Conservation (phyloP, 805 yeast genomes). For the Wickerhamiella domercqiae region DNA sequence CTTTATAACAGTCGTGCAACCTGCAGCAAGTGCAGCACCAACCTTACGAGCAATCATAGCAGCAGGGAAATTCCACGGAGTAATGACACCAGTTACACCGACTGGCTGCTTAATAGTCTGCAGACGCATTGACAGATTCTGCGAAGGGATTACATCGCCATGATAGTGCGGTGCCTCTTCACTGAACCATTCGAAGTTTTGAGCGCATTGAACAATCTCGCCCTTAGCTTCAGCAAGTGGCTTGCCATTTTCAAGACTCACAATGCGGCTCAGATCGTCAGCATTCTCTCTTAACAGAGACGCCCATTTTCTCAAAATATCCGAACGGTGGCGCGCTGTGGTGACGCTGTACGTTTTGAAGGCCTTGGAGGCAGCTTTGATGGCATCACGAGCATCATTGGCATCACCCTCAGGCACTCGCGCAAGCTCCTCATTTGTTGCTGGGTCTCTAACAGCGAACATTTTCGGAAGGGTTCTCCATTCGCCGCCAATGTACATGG, state of each 20-base stretch:
- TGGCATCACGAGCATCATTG: constrained; percentile 39
- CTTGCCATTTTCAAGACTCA: constrained; percentile 63
- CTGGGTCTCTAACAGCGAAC: constrained; percentile 67
- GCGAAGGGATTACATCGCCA: constrained; percentile 53
- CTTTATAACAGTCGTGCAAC: constrained; percentile 61
- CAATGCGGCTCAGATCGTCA: constrained; percentile 48
- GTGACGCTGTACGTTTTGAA: constrained; percentile 38
- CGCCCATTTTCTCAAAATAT: constrained; percentile 37
- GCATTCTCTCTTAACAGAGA: constrained; percentile 39
- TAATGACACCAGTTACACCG: constrained; percentile 64
- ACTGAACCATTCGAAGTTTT: constrained; percentile 81
- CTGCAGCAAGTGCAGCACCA: constrained; percentile 68
- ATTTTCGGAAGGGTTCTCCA: constrained; percentile 40
- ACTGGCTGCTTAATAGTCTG: constrained; percentile 56
- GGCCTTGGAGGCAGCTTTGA: constrained; percentile 38
- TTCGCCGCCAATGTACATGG: constrained; percentile 55
- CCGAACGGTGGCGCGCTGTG: constrained; percentile 41
- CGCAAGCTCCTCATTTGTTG: constrained; percentile 37
- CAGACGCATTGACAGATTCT: constrained; percentile 33
- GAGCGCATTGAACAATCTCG: constrained; percentile 50
- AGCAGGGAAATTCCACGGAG: constrained; percentile 77
- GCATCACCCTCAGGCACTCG: constrained; percentile 40
- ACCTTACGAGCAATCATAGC: constrained; percentile 64
- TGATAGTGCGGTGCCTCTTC: constrained; percentile 54
- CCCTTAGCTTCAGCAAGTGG: constrained; percentile 57